These are phyloP conservation scores for Stentor coeruleus DNA, from an alignment of 73 alveolate genomes.

Conservation along the genomic window DNA sequence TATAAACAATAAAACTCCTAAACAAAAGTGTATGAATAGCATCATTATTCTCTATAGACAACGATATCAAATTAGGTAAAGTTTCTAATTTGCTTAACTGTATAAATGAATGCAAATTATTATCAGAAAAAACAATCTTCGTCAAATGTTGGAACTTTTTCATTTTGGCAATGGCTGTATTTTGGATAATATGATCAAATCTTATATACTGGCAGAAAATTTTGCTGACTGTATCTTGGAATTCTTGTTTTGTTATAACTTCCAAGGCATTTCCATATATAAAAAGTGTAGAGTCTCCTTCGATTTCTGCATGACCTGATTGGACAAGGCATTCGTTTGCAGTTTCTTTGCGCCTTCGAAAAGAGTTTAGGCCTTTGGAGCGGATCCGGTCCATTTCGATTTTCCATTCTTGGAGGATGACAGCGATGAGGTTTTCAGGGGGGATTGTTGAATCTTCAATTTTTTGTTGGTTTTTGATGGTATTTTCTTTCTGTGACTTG, in stretches of 20 bases:
- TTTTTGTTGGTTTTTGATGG: too few relatives aligned
- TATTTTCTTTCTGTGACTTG: too few relatives aligned
- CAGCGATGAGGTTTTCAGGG: slow-evolving; percentile 63
- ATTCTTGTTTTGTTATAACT: slow-evolving; percentile 78
- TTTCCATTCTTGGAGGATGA: slow-evolving; percentile 78
- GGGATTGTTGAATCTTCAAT: slow-evolving; percentile 50
- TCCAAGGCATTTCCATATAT: slow-evolving; percentile 90
- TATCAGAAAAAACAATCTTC: slow-evolving; percentile 64
- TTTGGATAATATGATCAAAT: slow-evolving; percentile 77
- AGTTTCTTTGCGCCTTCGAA: slow-evolving; percentile 58
- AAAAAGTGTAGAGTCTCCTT: slow-evolving; percentile 70
- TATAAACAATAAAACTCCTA: slow-evolving; percentile 77
- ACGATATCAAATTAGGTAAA: slow-evolving; percentile 34
- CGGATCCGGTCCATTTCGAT: slow-evolving; percentile 64
- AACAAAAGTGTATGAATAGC: slow-evolving; percentile 47
- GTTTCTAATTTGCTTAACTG: slow-evolving; percentile 78
- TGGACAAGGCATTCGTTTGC: slow-evolving; percentile 56
- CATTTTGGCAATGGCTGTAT: slow-evolving; percentile 59
- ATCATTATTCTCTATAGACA: slow-evolving; percentile 74
- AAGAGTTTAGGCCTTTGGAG: slow-evolving; percentile 66
- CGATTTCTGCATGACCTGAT: slow-evolving; percentile 94
- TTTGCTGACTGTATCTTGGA: slow-evolving; percentile 70
- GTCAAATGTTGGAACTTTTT: slow-evolving; percentile 72
- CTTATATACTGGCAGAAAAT: slow-evolving; percentile 74
- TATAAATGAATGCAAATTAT: slow-evolving; percentile 69